These are phyloP conservation scores for Drechslerella stenobrocha DNA, from an alignment of 2,329 filamentous ascomycete species.

Conservation along the genomic window DNA sequence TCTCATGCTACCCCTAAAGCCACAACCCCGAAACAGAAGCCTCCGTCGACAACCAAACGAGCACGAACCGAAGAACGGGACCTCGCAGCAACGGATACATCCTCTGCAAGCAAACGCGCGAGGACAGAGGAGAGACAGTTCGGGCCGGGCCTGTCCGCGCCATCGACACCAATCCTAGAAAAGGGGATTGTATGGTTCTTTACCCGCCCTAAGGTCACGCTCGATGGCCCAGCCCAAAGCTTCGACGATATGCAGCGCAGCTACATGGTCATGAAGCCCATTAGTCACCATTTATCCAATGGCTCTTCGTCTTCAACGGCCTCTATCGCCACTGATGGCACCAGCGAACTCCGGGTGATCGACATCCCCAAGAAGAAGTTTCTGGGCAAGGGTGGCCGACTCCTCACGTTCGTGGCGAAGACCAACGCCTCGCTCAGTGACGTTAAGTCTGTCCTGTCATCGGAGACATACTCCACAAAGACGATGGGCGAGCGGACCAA, in stretches of 20 bases:
- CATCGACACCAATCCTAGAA: slow-evolving; percentile 65
- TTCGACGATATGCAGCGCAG: slow-evolving; percentile 75
- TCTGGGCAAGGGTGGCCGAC: slow-evolving; percentile 57
- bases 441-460: slow-evolving; percentile 71
- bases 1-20: slow-evolving; percentile 52
- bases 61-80: slow-evolving; percentile 47
- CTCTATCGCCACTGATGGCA: slow-evolving; percentile 52
- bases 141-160: slow-evolving; percentile 1
- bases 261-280: slow-evolving; percentile 72
- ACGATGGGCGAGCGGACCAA: slow-evolving; percentile 64
- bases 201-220: slow-evolving; percentile 73
- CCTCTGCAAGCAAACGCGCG: slow-evolving; percentile 34
- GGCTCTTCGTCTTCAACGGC: slow-evolving; percentile 58
- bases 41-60: slow-evolving; percentile 8
- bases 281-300: slow-evolving; percentile 57
- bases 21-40: slow-evolving; percentile 33
- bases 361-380: slow-evolving; percentile 83
- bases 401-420: slow-evolving; percentile 84
- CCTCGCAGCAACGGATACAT: slow-evolving; percentile 24
- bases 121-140: slow-evolving; percentile 37
- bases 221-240: slow-evolving; percentile 67
- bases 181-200: slow-evolving; percentile 94
- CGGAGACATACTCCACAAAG: slow-evolving; percentile 73
- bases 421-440: slow-evolving; percentile 66
- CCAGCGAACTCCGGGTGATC: slow-evolving; percentile 68